phyloP scores from a whole-genome alignment of 176 grass and related monocot genomes.

The Themeda triandra region DNA sequence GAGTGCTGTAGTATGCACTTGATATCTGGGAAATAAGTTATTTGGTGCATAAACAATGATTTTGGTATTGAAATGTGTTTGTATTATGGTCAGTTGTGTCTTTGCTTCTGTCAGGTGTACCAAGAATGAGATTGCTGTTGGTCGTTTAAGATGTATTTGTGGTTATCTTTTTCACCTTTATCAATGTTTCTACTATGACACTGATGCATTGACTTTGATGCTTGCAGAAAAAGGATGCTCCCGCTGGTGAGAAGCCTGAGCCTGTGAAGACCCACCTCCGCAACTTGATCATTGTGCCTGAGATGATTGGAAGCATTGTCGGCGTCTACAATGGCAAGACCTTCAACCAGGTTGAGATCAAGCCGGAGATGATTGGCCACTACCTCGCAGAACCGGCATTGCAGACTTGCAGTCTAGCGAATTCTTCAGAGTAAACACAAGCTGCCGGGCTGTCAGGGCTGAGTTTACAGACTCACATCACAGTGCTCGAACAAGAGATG shows the following conservation, averaged over 20 bases:
- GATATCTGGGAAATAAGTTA: not conserved
- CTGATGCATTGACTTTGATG: not conserved
- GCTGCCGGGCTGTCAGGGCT: no score
- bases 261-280: conserved; percentile 69
- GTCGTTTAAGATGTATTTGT: not conserved
- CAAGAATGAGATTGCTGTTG: not conserved
- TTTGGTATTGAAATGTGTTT: not conserved
- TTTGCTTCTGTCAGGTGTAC: not conserved
- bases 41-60: not conserved
- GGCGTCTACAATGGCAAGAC: conserved; percentile 68
- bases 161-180: not conserved
- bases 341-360: conserved; percentile 78
- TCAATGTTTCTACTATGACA: not conserved
- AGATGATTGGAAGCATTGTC: conserved; percentile 68
- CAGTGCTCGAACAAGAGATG: no score
- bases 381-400: conserved; percentile 52
- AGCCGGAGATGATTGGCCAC: conserved; percentile 82
- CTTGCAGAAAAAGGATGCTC: conserved; percentile 61
- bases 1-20: not conserved
- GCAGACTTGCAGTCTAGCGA: no score
- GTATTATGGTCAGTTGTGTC: not conserved
- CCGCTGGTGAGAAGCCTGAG: conserved; percentile 67
- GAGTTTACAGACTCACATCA: no score
- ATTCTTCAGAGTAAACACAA: no score
- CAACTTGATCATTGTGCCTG: conserved; percentile 78